Evolutionary conservation across 2,329 filamentous ascomycete species (phyloP), one percentile per base, ranked within the genome.

Genomic region (Aureobasidium namibiae): DNA sequence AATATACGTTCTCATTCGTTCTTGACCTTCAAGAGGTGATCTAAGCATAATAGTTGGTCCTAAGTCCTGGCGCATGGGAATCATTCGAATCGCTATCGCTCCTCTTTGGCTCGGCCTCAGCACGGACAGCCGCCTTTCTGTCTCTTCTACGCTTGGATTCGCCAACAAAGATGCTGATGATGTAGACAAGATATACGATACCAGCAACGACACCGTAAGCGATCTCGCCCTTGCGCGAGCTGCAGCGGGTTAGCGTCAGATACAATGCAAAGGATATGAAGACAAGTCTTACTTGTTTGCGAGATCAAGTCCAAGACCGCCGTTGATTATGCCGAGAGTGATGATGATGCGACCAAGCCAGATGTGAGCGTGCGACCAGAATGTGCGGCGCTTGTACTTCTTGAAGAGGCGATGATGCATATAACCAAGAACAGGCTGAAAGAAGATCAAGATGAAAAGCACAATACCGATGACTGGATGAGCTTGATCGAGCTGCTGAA

Each of bases 401-500:
- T 76, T 76, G 71, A 77, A 83, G 41, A 77, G 65, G 3, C 69
- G 61, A 64, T 84, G 81, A 62, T 84, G 81, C 2, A 81, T 61
- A 16, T 75, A 65, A 4, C 81, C 81, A 34, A 81, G 70, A 2
- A 76, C 66, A 0, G 81, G 81, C 62, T 82, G 79, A 63, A 86
- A 79, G 11, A 84, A 72, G 2, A 88, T 67, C 6, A 73, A 63
- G 0, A 70, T 69, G 38, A 83, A 70, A 3, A 81, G 73, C 13
- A 82, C 66, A 7, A 80, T 74, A n/a, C 81, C 81, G 53, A 84
- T 80, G 63, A 82, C 74, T 1, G 78, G 72, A 62, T 84, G 81
- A 45, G 77, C 70, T 44, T 70, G 66, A 48, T 70, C 60, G 10
- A 79, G 60, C 60, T 75, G 29, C 16, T 16, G 18, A 44, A 23